Percentiles rank a stretch among this genome's conserved stretches.
Evolutionary conservation across 345 rosid genomes (phyloP).

Genomic region (Euphorbia pulcherrima): DNA sequence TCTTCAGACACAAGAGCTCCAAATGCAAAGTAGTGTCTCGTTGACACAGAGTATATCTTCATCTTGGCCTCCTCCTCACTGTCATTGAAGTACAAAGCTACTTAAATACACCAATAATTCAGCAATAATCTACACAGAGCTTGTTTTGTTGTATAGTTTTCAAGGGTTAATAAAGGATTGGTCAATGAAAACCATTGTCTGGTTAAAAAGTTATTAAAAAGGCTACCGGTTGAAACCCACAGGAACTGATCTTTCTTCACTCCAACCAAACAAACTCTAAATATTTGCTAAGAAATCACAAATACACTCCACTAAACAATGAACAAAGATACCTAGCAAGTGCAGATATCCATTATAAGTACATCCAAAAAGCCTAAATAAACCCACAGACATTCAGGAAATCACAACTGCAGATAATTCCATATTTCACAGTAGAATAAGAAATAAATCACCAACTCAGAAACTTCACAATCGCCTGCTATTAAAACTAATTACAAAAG

Average conservation of each 20-base stretch:
- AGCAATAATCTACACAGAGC: not conserved
- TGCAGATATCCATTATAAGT: not conserved
- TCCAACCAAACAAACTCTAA: not conserved
- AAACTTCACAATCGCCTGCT: not conserved
- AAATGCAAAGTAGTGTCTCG: constrained; percentile 73
- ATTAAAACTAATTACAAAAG: not conserved
- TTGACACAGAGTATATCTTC: constrained; percentile 83
- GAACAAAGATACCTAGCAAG: not conserved
- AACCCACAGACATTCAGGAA: not conserved
- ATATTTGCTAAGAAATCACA: not conserved
- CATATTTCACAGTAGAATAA: not conserved
- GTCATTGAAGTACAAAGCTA: constrained; percentile 3
- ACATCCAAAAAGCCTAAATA: not conserved
- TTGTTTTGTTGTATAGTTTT: too few relatives aligned
- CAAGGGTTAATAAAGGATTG: too few relatives aligned
- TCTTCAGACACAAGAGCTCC: constrained; percentile 83
- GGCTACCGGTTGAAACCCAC: too few relatives aligned
- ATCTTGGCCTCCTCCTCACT: constrained; percentile 88
- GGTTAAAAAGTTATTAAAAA: too few relatives aligned
- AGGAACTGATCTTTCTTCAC: too few relatives aligned
- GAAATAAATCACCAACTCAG: not conserved
- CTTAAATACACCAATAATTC: not conserved
- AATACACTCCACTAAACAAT: not conserved
- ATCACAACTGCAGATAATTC: not conserved
- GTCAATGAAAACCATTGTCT: too few relatives aligned